Base-by-base conservation (phyloP, 2,329 filamentous ascomycete genomes). In the Madurella mycetomatis region DNA sequence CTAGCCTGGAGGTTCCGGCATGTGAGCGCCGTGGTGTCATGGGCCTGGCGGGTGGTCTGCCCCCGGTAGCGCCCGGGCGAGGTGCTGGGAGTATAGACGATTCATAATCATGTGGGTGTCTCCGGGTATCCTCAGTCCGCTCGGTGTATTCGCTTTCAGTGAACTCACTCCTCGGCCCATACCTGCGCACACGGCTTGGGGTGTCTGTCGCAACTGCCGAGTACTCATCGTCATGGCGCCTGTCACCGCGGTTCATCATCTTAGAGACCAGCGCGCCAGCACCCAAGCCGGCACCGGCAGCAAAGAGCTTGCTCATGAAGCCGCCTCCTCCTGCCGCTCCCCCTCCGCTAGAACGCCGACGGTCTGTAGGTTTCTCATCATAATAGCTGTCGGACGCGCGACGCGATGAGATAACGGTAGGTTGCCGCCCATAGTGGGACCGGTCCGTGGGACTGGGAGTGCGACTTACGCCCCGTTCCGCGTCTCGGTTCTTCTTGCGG, bases 351-450 rank as follows among this genome's bases (percentile, higher is more conserved):
- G 64, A 61, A 51, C 64, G 60, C 37, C 69, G 74, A 19, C 72
- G 72, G n/a, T 84, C 78, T 0, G 80, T 80, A 54, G 80, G 80
- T 66, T 90, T 89, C 60, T 90, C 86, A 40, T 86, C 80, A 34
- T 79, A 71, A 59, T 83, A 85, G 49, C 83, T 86, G 4, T 75
- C 76, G 0, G 82, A 85, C 2, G 68, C 74, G 32, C 74, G 71
- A 41, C 78, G 73, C 0, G 81, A 83, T 1, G 79, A 70, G 9
- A 82, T 63, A 1, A 80, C 77, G 55, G 83, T 79, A 1, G 77
- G 73, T 5, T 66, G 67, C 13, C 70, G 68, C 41, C 65, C 69
- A 25, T 70, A 68, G 50, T 70, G 66, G 15, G 72, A 69, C 18
- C 67, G 67, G 12, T 64, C 64, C 48, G 65, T 67, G 13, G 72